Base-by-base conservation (phyloP, 331 rosid species). In the Quercus phellos region DNA sequence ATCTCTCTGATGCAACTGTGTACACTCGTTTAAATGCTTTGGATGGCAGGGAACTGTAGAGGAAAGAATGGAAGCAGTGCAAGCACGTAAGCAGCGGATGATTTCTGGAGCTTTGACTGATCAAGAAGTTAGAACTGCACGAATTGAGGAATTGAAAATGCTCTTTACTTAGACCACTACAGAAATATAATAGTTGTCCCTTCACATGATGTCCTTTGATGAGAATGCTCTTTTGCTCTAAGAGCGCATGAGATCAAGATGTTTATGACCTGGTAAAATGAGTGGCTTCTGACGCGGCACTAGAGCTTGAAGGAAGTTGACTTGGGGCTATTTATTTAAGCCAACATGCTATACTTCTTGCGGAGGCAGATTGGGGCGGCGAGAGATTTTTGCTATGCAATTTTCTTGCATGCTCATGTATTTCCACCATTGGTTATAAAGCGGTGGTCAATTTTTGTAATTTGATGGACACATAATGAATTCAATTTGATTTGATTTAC, bases 11-110 rank as follows among this genome's bases (percentile, higher is more conserved):
- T 34, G 24, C n/a, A 34, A 16, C 50, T 34, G 26, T 34, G 7
- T 30, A n/a, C 72, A 69, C 54, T 75, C 50, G 51, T 46, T 76
- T 78, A 42, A 58, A 55, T 81, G 60, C 59, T 58, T 77, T 58
- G 26, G 51, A 75, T 79, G 74, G 79, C 90, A 94, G 98, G 97
- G 97, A 70, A 88, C 96, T 4, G 98, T 92, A 32, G 99, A 92
- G 88, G 96, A 94, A 86, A 85, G 94, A 80, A 94, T 92, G 98
- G 98, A 92, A 85, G 99, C 94, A 34, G 98, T 94, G 51, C 95
- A 92, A 86, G 99, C 97, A 9, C 92, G 98, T 46, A 94, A 90
- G 77, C 98, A 92, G 82, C 89, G 91, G 73, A 61, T 94, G 90
- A 94, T 94, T 81, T 87, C 98, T 2, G 97, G 98, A 73, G 99